Evolutionary conservation across 2,329 filamentous ascomycete species (phyloP), one percentile per base, ranked within the genome.

Genomic region (Cladosporium sp.): DNA sequence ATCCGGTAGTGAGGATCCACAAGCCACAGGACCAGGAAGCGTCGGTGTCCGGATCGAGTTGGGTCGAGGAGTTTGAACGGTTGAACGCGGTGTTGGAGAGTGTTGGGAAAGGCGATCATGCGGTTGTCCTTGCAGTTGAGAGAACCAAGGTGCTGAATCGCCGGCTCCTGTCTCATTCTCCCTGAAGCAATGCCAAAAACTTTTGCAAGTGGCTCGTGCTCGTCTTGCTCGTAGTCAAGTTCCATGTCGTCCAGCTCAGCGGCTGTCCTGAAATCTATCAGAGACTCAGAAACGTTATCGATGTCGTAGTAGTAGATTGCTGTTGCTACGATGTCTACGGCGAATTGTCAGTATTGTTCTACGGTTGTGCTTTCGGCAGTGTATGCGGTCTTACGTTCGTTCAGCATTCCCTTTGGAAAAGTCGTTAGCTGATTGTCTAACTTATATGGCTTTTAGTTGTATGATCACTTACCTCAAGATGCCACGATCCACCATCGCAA

Each of bases 301-400:
- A 63, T 68, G 53, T 83, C 78, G 56, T 80, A 80, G 63, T 83
- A 83, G 64, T 82, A 83, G 15, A 86, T 68, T 0, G 82, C 79
- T 0, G 81, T 82, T 0, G 81, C 81, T 29, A 43, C 30, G 32
- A 50, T 50, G 30, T 50, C 47, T 50, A 20, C 4, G 13, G 20
- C 17, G n/a, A n/a, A n/a, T 18, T 32, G 30, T 43, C 11, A 43
- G 30, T 15, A 39, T 9, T 39, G 3, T n/a, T 39, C 17, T 19
- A 6, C 6, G 4, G 4, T 19, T 30, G 3, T 38, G 13, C 1
- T 27, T 20, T n/a, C n/a, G 4, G 22, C 8, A 12, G 9, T 2
- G 22, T 27, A 9, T 27, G 4, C 22, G 11, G 32, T 36, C 39
- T 50, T 39, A 50, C 47, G 47, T 29, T 50, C 47, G 22, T 50